Percentiles rank a stretch among this genome's conserved stretches.
Conservation (phyloP, 768 basidiomycete species). For the Hysterangium stoloniferum region DNA sequence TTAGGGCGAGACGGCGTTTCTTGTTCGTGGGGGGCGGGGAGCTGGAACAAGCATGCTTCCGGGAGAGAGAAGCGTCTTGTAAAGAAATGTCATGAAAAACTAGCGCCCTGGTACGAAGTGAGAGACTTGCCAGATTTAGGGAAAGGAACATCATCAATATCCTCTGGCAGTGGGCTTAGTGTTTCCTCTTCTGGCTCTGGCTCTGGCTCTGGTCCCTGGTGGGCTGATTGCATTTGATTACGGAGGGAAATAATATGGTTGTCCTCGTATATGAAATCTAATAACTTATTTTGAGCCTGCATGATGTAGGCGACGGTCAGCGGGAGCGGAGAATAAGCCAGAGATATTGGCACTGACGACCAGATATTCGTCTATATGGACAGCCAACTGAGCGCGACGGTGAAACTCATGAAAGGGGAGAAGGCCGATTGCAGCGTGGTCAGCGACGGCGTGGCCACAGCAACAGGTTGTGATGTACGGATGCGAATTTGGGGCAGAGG, state of each 20-base stretch:
- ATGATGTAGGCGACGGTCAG: not conserved
- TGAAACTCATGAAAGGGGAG: slow-evolving; percentile 57
- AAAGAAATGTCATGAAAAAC: too few relatives aligned
- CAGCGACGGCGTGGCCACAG: slow-evolving; percentile 58
- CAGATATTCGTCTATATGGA: slow-evolving; percentile 73
- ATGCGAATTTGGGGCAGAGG: slow-evolving; percentile 50
- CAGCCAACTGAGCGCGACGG: slow-evolving; percentile 68
- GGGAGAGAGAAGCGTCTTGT: not conserved
- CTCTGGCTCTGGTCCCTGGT: too few relatives aligned
- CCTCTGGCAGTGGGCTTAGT: slow-evolving; percentile 39
- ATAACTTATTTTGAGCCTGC: slow-evolving; percentile 66
- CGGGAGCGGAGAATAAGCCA: too few relatives aligned
- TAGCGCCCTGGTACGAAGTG: slow-evolving; percentile 47
- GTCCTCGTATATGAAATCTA: slow-evolving; percentile 72
- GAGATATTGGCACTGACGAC: slow-evolving; percentile 39
- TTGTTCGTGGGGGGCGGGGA: slow-evolving; percentile 21
- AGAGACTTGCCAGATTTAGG: too few relatives aligned
- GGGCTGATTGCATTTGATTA: too few relatives aligned
- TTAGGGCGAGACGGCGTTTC: slow-evolving; percentile 21
- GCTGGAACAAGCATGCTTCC: slow-evolving; percentile 14
- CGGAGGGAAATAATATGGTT: slow-evolving; percentile 66
- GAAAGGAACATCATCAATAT: too few relatives aligned
- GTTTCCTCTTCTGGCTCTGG: slow-evolving; percentile 42
- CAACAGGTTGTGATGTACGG: slow-evolving; percentile 53
- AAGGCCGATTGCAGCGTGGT: slow-evolving; percentile 60